A percentile compares a stretch with the other conserved stretches of the same genome.
Conservation (phyloP, 2,329 filamentous ascomycete species). For the Simplicillium sp. region DNA sequence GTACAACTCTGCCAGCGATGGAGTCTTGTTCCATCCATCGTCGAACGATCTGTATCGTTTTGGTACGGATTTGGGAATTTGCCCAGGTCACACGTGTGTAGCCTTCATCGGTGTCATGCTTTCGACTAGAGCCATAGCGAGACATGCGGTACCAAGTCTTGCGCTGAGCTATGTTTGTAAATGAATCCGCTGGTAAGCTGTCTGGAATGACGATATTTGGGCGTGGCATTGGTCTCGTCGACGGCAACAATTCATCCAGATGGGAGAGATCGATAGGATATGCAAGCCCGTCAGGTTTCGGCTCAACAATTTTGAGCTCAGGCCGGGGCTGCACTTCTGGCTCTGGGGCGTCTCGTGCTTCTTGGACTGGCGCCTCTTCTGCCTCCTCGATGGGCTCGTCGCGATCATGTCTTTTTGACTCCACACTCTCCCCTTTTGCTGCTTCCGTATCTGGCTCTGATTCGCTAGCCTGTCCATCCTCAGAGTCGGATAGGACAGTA, state of each 20-base stretch:
- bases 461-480: too few species aligned
- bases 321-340: not conserved
- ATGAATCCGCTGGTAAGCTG: slow-evolving; percentile 39
- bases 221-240: slow-evolving; percentile 11
- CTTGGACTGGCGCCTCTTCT: too few species aligned
- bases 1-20: slow-evolving; percentile 37
- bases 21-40: slow-evolving; percentile 60
- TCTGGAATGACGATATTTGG: slow-evolving; percentile 31
- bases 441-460: too few species aligned
- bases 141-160: slow-evolving; percentile 58
- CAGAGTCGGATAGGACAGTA: too few species aligned
- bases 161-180: slow-evolving; percentile 45
- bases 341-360: not conserved
- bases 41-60: slow-evolving; percentile 48
- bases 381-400: too few species aligned
- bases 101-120: slow-evolving; percentile 49
- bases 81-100: slow-evolving; percentile 51
- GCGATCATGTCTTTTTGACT: too few species aligned
- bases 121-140: slow-evolving; percentile 47
- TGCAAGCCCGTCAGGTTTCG: slow-evolving; percentile 7
- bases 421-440: too few species aligned
- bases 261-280: slow-evolving; percentile 23
- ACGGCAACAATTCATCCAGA: slow-evolving; percentile 23
- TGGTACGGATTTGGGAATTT: slow-evolving; percentile 40
- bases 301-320: not conserved